Percentiles rank a stretch among this genome's conserved stretches.
phyloP scores from a whole-genome alignment of 805 yeast species.

The Sungouiella blattae region DNA sequence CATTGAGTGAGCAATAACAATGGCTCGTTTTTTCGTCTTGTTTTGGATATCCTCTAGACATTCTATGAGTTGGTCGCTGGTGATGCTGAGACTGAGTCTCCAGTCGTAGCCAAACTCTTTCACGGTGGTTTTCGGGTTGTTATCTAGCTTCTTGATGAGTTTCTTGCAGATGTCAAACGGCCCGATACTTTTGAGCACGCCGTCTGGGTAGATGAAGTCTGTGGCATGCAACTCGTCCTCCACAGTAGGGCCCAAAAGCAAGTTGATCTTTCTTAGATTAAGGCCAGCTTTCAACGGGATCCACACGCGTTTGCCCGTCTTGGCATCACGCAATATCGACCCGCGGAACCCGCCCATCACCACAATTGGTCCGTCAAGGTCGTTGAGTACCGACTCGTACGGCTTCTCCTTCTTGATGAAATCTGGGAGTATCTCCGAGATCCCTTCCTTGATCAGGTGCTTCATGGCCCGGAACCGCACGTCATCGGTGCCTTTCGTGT shows the following conservation, averaged over 20 bases:
- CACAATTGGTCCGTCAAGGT: slow-evolving; percentile 73
- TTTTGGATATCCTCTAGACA: slow-evolving; percentile 45
- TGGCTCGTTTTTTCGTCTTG: slow-evolving; percentile 52
- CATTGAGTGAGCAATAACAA: slow-evolving; percentile 89
- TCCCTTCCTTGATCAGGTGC: slow-evolving; percentile 53
- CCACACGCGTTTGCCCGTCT: slow-evolving; percentile 72
- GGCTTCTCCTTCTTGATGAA: slow-evolving; percentile 26
- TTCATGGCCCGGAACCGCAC: slow-evolving; percentile 68
- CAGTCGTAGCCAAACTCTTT: slow-evolving; percentile 91
- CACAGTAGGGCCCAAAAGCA: slow-evolving; percentile 67
- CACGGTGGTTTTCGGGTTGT: slow-evolving; percentile 58
- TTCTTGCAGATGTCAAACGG: slow-evolving; percentile 77
- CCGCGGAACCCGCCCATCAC: slow-evolving; percentile 90
- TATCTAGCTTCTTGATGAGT: slow-evolving; percentile 49
- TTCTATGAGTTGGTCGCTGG: slow-evolving; percentile 49
- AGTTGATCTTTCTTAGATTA: slow-evolving; percentile 63
- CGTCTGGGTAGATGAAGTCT: slow-evolving; percentile 61
- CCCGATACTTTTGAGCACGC: slow-evolving; percentile 77
- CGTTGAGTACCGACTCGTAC: slow-evolving; percentile 48
- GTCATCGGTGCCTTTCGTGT: slow-evolving; percentile 58
- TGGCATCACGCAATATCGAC: slow-evolving; percentile 62
- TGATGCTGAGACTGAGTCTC: slow-evolving; percentile 68
- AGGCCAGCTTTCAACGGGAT: slow-evolving; percentile 84
- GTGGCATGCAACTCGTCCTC: slow-evolving; percentile 63
- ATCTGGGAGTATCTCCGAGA: slow-evolving; percentile 39